phyloP scores from a whole-genome alignment of 495 filamentous ascomycete genomes.

The Penicillium cosmopolitanum region DNA sequence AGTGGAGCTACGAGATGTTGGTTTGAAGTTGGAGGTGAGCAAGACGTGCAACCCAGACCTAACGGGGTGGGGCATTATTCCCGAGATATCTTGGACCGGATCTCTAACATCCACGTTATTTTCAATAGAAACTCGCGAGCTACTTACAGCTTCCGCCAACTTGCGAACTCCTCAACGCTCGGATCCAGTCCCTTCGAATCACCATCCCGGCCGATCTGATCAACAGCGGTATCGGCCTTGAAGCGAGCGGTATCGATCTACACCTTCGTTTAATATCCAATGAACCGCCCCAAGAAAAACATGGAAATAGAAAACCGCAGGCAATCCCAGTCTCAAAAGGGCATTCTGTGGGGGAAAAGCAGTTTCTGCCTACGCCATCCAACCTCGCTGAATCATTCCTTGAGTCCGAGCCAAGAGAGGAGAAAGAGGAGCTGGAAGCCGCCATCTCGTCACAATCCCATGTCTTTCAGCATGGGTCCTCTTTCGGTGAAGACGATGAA shows the following conservation, averaged over 20 bases:
- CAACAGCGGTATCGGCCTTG: constrained; percentile 73
- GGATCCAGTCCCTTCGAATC: constrained; percentile 68
- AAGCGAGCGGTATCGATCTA: constrained; percentile 76
- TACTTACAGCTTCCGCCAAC: constrained; percentile 71
- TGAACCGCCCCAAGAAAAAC: constrained; percentile 22
- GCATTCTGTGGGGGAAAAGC: constrained; percentile 25
- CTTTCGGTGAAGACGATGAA: constrained; percentile 63
- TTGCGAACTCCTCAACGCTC: constrained; percentile 70
- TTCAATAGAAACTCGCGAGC: constrained; percentile 69
- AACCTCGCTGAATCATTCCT: constrained; percentile 89
- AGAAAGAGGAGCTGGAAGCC: constrained; percentile 75
- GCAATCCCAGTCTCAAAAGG: background rate
- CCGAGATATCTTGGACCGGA: background rate
- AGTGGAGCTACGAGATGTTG: constrained; percentile 81
- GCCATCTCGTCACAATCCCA: constrained; percentile 70
- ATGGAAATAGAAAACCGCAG: constrained; percentile 13
- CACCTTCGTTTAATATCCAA: constrained; percentile 52
- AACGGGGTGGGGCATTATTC: constrained; percentile 7
- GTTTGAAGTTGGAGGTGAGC: constrained; percentile 70
- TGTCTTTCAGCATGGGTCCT: constrained; percentile 43
- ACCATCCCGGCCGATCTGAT: constrained; percentile 83
- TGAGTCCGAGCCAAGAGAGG: constrained; percentile 73
- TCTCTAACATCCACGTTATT: constrained; percentile 6
- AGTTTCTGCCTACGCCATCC: constrained; percentile 69
- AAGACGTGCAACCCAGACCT: constrained; percentile 4